Conservation (phyloP, 768 basidiomycete genomes). For the Tricholoma bakamatsutake region DNA sequence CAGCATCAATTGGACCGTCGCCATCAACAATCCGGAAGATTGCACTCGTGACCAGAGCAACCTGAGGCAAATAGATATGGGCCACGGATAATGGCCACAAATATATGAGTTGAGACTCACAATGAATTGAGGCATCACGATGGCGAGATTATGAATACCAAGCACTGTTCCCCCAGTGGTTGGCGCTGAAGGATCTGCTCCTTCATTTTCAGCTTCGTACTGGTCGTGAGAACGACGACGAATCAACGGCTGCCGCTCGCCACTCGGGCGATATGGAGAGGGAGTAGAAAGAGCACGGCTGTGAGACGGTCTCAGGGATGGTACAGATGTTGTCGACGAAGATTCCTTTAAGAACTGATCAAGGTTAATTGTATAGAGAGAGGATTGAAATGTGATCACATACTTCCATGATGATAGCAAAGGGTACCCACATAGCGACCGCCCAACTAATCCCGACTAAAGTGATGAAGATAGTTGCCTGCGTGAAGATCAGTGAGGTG, state of each 20-base stretch:
- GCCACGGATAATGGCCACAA: slow-evolving; percentile 8
- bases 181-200: slow-evolving; percentile 31
- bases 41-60: slow-evolving; percentile 76
- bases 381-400: slow-evolving; percentile 10
- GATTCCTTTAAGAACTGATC: slow-evolving; percentile 68
- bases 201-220: slow-evolving; percentile 31
- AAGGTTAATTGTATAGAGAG: neutral
- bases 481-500: slow-evolving; percentile 2
- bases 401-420: slow-evolving; percentile 97
- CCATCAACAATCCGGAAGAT: slow-evolving; percentile 84
- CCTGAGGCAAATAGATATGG: slow-evolving; percentile 34
- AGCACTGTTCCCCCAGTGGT: slow-evolving; percentile 87
- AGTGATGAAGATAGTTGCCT: slow-evolving; percentile 80
- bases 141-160: slow-evolving; percentile 92
- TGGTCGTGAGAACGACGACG: slow-evolving; percentile 53
- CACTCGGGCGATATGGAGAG: slow-evolving; percentile 25
- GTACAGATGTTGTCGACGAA: slow-evolving; percentile 22
- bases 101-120: slow-evolving; percentile 41
- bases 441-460: slow-evolving; percentile 94
- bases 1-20: slow-evolving; percentile 32
- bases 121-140: slow-evolving; percentile 92
- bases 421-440: slow-evolving; percentile 97
- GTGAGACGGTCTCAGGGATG: slow-evolving; percentile 40
- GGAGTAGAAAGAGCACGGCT: slow-evolving; percentile 51
- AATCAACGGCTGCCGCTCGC: slow-evolving; percentile 56